Evolutionary conservation across 148 eudicot genomes (phyloP).

Genomic region (Cornus suecica): DNA sequence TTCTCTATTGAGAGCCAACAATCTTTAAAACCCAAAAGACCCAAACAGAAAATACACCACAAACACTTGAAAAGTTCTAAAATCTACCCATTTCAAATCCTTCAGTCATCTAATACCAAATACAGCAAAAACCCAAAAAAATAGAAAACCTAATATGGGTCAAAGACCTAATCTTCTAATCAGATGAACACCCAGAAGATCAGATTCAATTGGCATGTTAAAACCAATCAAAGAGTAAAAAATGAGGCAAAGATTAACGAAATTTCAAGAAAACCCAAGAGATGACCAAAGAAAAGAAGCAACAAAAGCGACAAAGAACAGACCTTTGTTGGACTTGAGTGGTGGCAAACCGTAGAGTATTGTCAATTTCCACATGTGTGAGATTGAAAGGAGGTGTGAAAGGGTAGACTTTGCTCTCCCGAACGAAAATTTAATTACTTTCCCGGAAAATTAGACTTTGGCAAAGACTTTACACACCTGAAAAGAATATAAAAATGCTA

Average conservation of each 20-base stretch:
- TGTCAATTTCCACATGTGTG: constrained; percentile 17
- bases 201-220: constrained; percentile 7
- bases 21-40: not conserved
- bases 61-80: not conserved
- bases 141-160: not conserved
- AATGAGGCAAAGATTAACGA: constrained; percentile 2
- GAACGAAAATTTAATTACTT: no score
- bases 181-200: constrained; percentile 1
- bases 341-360: constrained; percentile 52
- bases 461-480: constrained; percentile 27
- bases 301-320: constrained; percentile 20
- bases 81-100: not conserved
- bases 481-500: constrained; percentile 13
- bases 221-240: constrained; percentile 13
- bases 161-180: not conserved
- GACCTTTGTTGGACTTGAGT: constrained; percentile 32
- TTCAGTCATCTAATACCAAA: not conserved
- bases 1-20: no score
- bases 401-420: constrained; percentile 35
- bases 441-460: no score
- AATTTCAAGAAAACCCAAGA: not conserved
- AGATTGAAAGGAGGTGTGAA: constrained; percentile 46
- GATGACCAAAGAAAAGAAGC: not conserved
- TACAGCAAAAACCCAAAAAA: no score
- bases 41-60: not conserved